A percentile compares a stretch with the other conserved stretches of the same genome.
phyloP scores from a whole-genome alignment of 305 asterid genomes.

The Fraxinus angustifolia region DNA sequence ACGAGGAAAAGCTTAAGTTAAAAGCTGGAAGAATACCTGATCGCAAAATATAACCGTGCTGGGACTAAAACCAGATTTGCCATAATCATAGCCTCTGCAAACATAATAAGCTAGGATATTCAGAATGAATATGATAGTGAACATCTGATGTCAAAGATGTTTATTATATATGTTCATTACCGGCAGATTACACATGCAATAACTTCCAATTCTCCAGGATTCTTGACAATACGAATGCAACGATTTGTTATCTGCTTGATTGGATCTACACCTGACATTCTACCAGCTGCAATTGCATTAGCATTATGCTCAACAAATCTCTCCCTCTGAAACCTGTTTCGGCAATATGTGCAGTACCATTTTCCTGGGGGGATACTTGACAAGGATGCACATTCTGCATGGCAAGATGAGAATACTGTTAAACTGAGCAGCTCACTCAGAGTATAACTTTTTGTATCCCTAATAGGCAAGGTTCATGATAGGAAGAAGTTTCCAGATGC shows the following conservation, averaged over 20 bases:
- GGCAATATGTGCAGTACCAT: conserved; percentile 63
- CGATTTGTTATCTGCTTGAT: conserved; percentile 55
- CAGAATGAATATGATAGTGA: neutral
- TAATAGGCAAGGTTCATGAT: neutral
- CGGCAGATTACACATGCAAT: conserved; percentile 62
- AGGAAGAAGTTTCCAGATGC: neutral
- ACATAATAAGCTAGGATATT: neutral
- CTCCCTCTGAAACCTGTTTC: conserved; percentile 51
- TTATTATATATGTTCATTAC: conserved; percentile 20
- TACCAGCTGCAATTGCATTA: conserved; percentile 64
- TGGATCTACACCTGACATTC: conserved; percentile 46
- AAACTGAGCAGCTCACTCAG: neutral
- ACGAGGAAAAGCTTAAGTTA: neutral
- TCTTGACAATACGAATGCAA: conserved; percentile 45
- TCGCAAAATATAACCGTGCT: conserved; percentile 56
- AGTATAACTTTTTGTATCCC: neutral
- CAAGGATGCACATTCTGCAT: conserved; percentile 57
- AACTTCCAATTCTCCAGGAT: conserved; percentile 49
- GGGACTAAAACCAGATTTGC: conserved; percentile 60
- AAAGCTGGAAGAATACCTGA: conserved; percentile 35
- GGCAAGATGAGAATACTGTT: conserved; percentile 2
- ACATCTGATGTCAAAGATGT: neutral
- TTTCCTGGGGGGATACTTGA: conserved; percentile 42
- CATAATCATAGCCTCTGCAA: conserved; percentile 49
- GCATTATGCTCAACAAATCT: conserved; percentile 41